Evolutionary conservation across 805 yeast species (phyloP), one percentile per base, ranked within the genome.

Genomic region (Torulaspora franciscae): DNA sequence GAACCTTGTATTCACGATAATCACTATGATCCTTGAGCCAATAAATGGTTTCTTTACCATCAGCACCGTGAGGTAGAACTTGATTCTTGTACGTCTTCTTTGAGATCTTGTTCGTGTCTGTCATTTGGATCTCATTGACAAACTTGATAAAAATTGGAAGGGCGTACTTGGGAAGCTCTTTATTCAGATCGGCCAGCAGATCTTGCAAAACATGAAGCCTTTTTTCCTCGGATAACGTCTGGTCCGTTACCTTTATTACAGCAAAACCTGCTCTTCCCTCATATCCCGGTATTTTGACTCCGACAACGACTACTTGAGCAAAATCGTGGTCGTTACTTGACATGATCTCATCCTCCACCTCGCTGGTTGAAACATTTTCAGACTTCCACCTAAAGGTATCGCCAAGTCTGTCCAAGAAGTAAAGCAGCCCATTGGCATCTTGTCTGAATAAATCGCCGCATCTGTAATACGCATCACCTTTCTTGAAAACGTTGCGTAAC

Each of bases 311-410:
- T 9, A 83, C 78, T 49, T 83, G 87, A 48, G 75, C 74, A 38
- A 84, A 69, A 4, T 38, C 41, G 11, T 60, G 52, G 14, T 55
- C 54, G 19, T 64, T 68, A 24, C 69, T 62, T 4, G 67, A 47
- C 40, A 69, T 61, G 24, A 85, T 65, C 59, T 80, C 82, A 59
- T 83, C 85, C 61, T 91, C 97, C 32, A 90, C 96, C 68, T 90
- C 97, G 27, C 90, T 82, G 10, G 97, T 89, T 13, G 93, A 81
- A 8, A 91, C 96, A 64, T 90, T 90, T 68, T 90, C 98, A 2
- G 95, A 84, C 68, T 88, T 91, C 98, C 98, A 90, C 56, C 98
- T 75, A 70, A 85, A 90, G 0, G 97, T 91, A 61, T 90, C 98
- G 33, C 98, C 98, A 58, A 91, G 68, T 59, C 98, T 73, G 70